Percentiles rank a stretch among this genome's conserved stretches.
Conservation (phyloP, 2,329 filamentous ascomycete species). For the Trichoderma endophyticum region DNA sequence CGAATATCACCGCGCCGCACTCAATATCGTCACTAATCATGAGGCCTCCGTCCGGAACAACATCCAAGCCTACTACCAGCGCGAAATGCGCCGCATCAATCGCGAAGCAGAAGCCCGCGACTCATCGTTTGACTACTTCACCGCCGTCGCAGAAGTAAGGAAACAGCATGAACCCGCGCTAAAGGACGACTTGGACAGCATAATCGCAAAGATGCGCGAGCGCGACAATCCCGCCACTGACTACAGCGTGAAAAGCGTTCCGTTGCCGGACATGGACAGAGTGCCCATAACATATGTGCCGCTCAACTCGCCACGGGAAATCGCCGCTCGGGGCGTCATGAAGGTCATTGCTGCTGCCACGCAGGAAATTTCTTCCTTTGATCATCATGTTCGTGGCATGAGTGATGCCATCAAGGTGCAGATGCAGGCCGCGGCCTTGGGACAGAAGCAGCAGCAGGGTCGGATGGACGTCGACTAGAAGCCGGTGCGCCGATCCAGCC, state of each 20-base stretch:
- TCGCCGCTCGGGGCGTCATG: conserved; percentile 25
- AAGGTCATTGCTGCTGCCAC: conserved; percentile 22
- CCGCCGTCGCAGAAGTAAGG: not conserved
- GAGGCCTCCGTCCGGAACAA: conserved; percentile 30
- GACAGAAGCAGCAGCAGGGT: not conserved
- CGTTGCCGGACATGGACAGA: conserved; percentile 22
- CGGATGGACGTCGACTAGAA: conserved; percentile 12
- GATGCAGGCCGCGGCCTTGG: not conserved
- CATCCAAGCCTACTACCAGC: conserved; percentile 29
- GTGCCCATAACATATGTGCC: not conserved
- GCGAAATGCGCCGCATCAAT: conserved; percentile 33
- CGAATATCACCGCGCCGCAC: conserved; percentile 23
- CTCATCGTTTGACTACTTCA: not conserved
- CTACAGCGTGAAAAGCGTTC: conserved; percentile 20
- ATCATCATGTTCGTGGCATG: conserved; percentile 23
- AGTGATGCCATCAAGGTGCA: conserved; percentile 24
- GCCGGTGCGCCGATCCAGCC: conserved; percentile 8
- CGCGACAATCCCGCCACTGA: conserved; percentile 22
- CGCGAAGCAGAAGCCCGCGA: conserved; percentile 19
- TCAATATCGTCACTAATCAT: conserved; percentile 28
- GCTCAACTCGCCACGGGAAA: conserved; percentile 25
- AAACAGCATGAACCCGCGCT: not conserved
- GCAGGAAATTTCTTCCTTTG: conserved; percentile 25
- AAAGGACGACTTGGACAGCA: conserved; percentile 21
- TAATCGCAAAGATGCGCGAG: conserved; percentile 33